Evolutionary conservation across 306 rosid genomes (phyloP).

Genomic region (Trifolium fragiferum): DNA sequence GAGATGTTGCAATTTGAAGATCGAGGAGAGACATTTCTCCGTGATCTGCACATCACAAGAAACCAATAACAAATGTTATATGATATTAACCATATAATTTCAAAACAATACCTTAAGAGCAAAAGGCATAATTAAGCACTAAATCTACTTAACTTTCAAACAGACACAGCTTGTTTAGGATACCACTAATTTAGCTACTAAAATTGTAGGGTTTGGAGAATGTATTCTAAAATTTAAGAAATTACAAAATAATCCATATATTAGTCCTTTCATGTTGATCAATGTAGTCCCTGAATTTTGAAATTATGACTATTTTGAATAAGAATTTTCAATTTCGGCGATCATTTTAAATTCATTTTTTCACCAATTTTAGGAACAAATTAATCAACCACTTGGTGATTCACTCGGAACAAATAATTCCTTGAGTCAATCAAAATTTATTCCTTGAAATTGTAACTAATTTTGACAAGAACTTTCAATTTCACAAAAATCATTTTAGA

Average conservation of each 20-base stretch:
- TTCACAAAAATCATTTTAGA: neutral
- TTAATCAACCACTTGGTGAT: neutral
- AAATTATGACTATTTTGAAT: neutral
- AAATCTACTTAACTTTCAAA: constrained; percentile 26
- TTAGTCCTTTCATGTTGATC: neutral
- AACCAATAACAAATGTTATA: constrained; percentile 23
- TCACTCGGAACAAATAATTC: constrained; percentile 3
- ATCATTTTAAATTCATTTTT: neutral
- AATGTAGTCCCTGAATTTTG: neutral
- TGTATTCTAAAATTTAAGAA: neutral
- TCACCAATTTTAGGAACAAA: neutral
- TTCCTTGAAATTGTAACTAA: neutral
- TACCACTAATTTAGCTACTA: neutral
- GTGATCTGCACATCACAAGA: constrained; percentile 67
- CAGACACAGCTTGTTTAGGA: too few relatives aligned
- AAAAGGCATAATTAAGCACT: constrained; percentile 22
- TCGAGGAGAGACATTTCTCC: constrained; percentile 76
- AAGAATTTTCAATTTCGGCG: neutral
- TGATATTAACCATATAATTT: constrained; percentile 17
- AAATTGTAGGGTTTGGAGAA: neutral
- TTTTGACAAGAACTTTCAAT: neutral
- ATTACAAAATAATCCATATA: neutral
- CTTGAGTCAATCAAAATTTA: neutral
- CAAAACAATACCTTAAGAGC: constrained; percentile 14
- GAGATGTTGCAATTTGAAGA: constrained; percentile 71